Base-by-base conservation (phyloP, 495 filamentous ascomycete genomes). In the Mytilinidion resinicola region DNA sequence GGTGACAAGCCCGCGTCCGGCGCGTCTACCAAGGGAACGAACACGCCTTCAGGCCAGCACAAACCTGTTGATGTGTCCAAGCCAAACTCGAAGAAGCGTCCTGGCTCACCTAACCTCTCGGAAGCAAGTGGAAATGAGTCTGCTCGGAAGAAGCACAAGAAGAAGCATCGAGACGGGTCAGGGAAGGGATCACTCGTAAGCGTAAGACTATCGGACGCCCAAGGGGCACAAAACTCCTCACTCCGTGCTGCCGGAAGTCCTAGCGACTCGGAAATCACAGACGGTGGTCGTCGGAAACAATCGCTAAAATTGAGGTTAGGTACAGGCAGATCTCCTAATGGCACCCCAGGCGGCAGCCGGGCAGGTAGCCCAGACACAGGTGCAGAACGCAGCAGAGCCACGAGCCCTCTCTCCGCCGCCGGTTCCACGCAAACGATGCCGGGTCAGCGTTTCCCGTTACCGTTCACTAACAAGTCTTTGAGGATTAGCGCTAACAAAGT, bases 121-220 rank as follows among this genome's bases (percentile, higher is more conserved):
- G 86, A 96, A 66, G 86, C 88, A 15, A 95, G 89, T 73, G 95
- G 90, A 49, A 91, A 87, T 59, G 93, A 98, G 67, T 87, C 87
- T 1, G 81, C 83, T 20, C 88, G 88, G 42, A 95, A 96, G 77
- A 96, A 95, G 80, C 77, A 80, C 39, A 95, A 93, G 74, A 89
- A 84, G 68, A 83, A 82, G 54, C 78, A 83, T 80, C 85, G 56
- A 46, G 42, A 9, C 42, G 25, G 25, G 25, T 30, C 25, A 30
- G 6, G 25, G 25, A 30, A 30, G 25, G 25, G 25, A 30, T 30
- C 25, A 30, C 25, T 30, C 25, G 25, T 6, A 30, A 30, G 25
- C 25, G 25, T 30, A 30, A 30, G 25, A 30, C 3, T 6, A 30
- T 30, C 25, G 25, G 25, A 65, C 65, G 34, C 64, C 64, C 44